Percentiles rank a stretch among this genome's conserved stretches.
Conservation (phyloP, 495 filamentous ascomycete genomes). For the Xylaria intraflava region DNA sequence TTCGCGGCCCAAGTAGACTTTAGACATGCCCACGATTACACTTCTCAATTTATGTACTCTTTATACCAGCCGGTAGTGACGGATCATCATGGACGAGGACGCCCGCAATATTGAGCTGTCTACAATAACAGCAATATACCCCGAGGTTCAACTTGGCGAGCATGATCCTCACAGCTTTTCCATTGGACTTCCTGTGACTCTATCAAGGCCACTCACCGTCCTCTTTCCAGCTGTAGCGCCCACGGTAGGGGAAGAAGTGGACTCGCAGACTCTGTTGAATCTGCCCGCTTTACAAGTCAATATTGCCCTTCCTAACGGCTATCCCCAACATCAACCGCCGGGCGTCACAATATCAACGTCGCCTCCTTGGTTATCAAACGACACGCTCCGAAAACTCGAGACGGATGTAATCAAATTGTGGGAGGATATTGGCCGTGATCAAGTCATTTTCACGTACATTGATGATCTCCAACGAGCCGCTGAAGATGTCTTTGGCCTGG, state of each 20-base stretch:
- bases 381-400: conserved; percentile 51
- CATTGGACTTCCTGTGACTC: conserved; percentile 67
- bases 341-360: conserved; percentile 54
- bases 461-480: conserved; percentile 77
- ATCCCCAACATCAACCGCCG: conserved; percentile 65
- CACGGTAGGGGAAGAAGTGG: conserved; percentile 21
- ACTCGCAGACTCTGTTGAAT: conserved; percentile 61
- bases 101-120: conserved; percentile 73
- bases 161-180: conserved; percentile 56
- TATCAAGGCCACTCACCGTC: conserved; percentile 60
- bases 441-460: conserved; percentile 79
- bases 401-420: conserved; percentile 60
- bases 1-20: neutral
- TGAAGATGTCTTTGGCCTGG: conserved; percentile 69
- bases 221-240: conserved; percentile 51
- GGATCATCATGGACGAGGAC: conserved; percentile 42
- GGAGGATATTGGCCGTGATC: conserved; percentile 72
- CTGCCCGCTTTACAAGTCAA: conserved; percentile 67
- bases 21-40: conserved; percentile 17
- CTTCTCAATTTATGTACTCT: conserved; percentile 8
- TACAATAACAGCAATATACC: conserved; percentile 82
- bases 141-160: conserved; percentile 64
- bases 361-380: conserved; percentile 63
- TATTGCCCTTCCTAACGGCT: conserved; percentile 65
- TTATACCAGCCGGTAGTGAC: conserved; percentile 22